phyloP scores from a whole-genome alignment of 768 basidiomycete genomes.

The Lactarius vividus region DNA sequence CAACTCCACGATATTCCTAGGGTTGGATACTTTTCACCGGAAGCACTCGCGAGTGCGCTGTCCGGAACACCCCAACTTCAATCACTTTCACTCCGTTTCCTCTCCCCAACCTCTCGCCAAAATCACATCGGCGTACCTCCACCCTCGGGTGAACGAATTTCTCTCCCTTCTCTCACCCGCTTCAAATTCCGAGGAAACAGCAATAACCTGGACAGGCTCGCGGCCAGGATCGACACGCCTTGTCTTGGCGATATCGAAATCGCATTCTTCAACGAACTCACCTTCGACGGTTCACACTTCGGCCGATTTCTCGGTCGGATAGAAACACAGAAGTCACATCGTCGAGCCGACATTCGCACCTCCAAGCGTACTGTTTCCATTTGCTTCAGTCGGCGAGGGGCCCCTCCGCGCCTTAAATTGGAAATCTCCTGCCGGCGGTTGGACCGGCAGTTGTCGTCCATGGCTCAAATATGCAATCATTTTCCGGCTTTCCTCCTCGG shows the following conservation, averaged over 20 bases:
- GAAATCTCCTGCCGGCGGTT: constrained; percentile 1
- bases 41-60: background rate
- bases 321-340: background rate
- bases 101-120: background rate
- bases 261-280: constrained; percentile 1
- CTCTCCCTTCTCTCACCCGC: background rate
- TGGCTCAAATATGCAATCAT: background rate
- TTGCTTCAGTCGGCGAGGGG: background rate
- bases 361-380: background rate
- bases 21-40: background rate
- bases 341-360: background rate
- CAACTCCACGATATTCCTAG: background rate
- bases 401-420: background rate
- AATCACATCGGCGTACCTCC: background rate
- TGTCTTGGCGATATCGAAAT: background rate
- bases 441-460: background rate
- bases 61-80: background rate
- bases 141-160: background rate
- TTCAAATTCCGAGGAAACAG: constrained; percentile 1
- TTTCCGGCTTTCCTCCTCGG: background rate
- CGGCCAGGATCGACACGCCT: background rate
- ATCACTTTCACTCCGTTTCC: background rate
- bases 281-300: background rate
- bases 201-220: background rate
- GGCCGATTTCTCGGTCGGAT: background rate